Conservation (phyloP, 495 filamentous ascomycete species). For the Penicillium angulare region DNA sequence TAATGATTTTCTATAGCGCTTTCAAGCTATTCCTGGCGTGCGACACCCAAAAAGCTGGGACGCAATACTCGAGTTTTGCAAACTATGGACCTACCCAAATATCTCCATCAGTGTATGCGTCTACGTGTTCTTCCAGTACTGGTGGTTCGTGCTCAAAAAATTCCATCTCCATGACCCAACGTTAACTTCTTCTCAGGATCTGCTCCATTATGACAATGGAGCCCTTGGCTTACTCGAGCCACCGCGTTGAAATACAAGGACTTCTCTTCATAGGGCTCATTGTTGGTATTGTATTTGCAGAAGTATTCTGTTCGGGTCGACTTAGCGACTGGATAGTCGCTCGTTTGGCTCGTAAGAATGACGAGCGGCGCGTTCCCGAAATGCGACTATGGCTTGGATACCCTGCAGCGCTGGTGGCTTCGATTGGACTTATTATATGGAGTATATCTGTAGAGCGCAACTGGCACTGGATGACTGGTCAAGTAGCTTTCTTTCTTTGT, state of each 20-base stretch:
- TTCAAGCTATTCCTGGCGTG: slow-evolving; percentile 52
- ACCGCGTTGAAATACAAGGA: slow-evolving; percentile 54
- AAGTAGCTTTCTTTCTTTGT: slow-evolving; percentile 57
- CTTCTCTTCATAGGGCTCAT: slow-evolving; percentile 58
- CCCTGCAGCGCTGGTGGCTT: slow-evolving; percentile 44
- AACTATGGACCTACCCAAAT: slow-evolving; percentile 48
- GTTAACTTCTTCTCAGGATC: no score
- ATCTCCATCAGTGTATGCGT: slow-evolving; percentile 46
- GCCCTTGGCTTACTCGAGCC: slow-evolving; percentile 55
- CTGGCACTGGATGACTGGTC: slow-evolving; percentile 61
- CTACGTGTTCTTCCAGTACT: slow-evolving; percentile 61
- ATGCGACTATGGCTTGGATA: slow-evolving; percentile 61
- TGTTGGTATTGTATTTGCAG: slow-evolving; percentile 54
- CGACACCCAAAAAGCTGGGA: slow-evolving; percentile 53
- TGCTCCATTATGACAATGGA: slow-evolving; percentile 59
- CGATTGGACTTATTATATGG: slow-evolving; percentile 51
- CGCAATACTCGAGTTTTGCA: slow-evolving; percentile 43
- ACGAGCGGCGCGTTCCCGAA: slow-evolving; percentile 49
- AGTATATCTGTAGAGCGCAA: slow-evolving; percentile 54
- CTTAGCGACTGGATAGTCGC: slow-evolving; percentile 53
- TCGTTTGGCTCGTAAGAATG: slow-evolving; percentile 46
- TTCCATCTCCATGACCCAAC: no score
- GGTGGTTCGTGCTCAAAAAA: no score
- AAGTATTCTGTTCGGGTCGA: slow-evolving; percentile 53
- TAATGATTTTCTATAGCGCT: no score